Evolutionary conservation across 139 green algal genomes (phyloP).

Genomic region (Volvox africanus): DNA sequence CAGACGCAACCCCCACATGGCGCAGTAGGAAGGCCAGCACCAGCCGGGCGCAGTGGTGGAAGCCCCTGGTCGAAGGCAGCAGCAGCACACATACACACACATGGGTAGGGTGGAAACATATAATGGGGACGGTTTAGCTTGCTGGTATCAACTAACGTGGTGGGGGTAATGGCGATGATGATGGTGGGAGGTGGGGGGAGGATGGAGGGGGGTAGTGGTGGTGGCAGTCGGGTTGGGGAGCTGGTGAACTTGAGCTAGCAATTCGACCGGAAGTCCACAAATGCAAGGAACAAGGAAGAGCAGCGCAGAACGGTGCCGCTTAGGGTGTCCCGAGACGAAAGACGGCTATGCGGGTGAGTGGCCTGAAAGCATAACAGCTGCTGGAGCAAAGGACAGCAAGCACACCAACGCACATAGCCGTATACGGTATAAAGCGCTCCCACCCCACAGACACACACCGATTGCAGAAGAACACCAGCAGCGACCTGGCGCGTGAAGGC

Average conservation of each 20-base stretch:
- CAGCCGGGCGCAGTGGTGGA: not conserved
- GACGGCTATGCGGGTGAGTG: not conserved
- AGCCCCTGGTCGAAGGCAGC: not conserved
- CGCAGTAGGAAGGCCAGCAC: not conserved
- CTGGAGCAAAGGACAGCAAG: not conserved
- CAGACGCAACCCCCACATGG: not conserved
- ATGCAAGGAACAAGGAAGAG: not conserved
- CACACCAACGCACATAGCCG: not conserved
- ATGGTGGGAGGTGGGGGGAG: not conserved
- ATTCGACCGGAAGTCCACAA: no score
- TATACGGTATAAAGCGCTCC: not conserved
- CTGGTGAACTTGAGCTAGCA: no score
- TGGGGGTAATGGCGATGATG: not conserved
- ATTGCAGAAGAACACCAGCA: conserved; percentile 32
- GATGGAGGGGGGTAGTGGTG: not conserved
- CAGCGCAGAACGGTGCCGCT: no score
- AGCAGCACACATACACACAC: not conserved
- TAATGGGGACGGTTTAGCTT: not conserved
- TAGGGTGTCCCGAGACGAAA: not conserved
- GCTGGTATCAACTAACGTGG: not conserved
- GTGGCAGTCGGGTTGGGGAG: no score
- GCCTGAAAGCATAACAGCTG: no score
- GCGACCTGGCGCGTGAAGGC: not conserved
- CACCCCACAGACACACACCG: not conserved
- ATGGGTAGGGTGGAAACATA: not conserved